phyloP scores from a whole-genome alignment of 2,329 filamentous ascomycete genomes.

The Aureobasidium uvarum region DNA sequence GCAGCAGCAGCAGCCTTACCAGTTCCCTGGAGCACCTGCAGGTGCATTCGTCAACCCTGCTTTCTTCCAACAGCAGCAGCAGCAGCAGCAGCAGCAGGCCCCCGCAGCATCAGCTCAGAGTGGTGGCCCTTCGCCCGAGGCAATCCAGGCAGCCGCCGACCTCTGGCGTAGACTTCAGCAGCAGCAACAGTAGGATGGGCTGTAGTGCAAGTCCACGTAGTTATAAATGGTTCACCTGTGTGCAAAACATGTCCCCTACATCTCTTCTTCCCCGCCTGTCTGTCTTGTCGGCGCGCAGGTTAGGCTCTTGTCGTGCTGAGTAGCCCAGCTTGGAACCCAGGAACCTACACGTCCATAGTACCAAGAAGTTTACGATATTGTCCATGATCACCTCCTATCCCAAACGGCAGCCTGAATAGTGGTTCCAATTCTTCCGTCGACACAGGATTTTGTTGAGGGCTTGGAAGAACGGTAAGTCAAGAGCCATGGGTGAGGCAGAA shows the following conservation, averaged over 20 bases:
- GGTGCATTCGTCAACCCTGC: constrained; percentile 39
- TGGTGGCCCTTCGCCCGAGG: constrained; percentile 6
- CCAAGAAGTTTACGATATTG: constrained; percentile 7
- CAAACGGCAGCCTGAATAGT: neutral
- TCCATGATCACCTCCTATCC: neutral
- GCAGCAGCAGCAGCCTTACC: constrained; percentile 18
- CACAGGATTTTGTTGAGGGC: neutral
- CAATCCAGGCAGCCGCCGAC: constrained; percentile 21
- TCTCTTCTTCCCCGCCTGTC: too few species aligned
- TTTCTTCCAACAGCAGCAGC: constrained; percentile 33
- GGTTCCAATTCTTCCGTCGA: neutral
- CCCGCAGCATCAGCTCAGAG: neutral
- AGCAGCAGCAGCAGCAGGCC: constrained; percentile 32
- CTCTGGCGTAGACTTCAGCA: constrained; percentile 23
- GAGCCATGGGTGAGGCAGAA: neutral
- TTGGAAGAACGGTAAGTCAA: neutral
- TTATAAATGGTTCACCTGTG: neutral
- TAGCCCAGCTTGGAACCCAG: neutral
- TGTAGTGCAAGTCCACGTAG: neutral
- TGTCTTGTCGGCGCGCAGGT: neutral
- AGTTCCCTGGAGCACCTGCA: constrained; percentile 19
- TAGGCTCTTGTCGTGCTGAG: neutral
- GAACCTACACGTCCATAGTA: neutral
- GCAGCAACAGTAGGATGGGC: constrained; percentile 18
- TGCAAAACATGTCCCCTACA: neutral